Evolutionary conservation across 108 stramenopile species (phyloP).

Genomic region (Aurantiochytrium sp.): DNA sequence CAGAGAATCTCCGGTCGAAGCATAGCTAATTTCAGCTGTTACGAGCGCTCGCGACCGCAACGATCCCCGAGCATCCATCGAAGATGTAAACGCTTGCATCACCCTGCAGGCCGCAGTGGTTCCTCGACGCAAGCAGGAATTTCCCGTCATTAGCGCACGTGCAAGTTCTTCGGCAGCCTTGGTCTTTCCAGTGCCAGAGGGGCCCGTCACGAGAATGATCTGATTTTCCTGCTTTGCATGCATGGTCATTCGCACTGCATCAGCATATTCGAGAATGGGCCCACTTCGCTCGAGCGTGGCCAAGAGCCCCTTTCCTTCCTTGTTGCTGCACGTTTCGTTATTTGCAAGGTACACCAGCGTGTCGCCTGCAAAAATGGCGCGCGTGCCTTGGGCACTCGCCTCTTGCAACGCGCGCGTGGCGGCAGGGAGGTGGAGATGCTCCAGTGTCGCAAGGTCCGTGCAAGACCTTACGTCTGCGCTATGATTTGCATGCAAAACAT

Average conservation of each 20-base stretch:
- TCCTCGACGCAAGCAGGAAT: neutral
- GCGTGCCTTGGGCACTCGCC: neutral
- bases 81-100: neutral
- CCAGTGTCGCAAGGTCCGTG: no score
- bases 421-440: no score
- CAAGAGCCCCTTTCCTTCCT: no score
- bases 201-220: neutral
- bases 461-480: no score
- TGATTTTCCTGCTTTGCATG: neutral
- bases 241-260: neutral
- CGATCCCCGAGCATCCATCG: neutral
- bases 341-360: neutral
- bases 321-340: no score
- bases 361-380: neutral
- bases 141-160: neutral
- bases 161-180: neutral
- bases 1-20: neutral
- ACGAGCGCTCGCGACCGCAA: neutral
- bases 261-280: neutral
- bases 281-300: neutral
- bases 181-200: neutral
- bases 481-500: neutral
- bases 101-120: neutral
- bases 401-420: neutral
- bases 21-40: neutral